phyloP scores from a whole-genome alignment of 2,329 filamentous ascomycete species.

The Sclerotinia minor region DNA sequence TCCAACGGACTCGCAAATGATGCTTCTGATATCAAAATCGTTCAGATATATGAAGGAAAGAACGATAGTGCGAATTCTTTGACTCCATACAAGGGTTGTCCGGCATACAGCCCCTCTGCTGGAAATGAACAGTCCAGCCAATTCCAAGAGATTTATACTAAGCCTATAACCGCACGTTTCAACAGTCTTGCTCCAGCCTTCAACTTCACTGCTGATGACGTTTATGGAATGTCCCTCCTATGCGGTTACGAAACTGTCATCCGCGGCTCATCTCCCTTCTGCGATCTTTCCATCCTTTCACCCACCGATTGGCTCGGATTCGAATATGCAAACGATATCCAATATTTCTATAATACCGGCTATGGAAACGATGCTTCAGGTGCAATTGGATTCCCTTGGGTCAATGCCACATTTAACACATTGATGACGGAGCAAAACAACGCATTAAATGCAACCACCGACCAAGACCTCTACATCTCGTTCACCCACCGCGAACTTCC shows the following conservation, averaged over 20 bases:
- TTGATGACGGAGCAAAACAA: conserved; percentile 40
- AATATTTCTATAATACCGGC: conserved; percentile 54
- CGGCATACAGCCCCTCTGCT: conserved; percentile 51
- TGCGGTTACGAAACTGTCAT: conserved; percentile 55
- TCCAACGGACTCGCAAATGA: conserved; percentile 49
- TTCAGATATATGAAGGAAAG: conserved; percentile 49
- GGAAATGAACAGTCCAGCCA: conserved; percentile 48
- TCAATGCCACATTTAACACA: conserved; percentile 51
- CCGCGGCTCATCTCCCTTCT: conserved; percentile 50
- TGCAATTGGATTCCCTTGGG: conserved; percentile 53
- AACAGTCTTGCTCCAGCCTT: conserved; percentile 48
- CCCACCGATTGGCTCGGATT: conserved; percentile 51
- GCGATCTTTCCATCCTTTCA: conserved; percentile 47
- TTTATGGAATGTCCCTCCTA: conserved; percentile 52
- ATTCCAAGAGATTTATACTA: conserved; percentile 49
- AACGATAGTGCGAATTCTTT: conserved; percentile 53
- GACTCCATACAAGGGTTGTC: conserved; percentile 55
- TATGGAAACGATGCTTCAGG: conserved; percentile 51
- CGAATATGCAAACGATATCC: conserved; percentile 52
- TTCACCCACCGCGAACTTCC: conserved; percentile 57
- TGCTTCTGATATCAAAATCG: conserved; percentile 47
- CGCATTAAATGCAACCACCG: conserved; percentile 38
- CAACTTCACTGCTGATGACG: conserved; percentile 54
- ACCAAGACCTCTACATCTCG: conserved; percentile 54
- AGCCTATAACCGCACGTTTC: conserved; percentile 51